A percentile compares a stretch with the other conserved stretches of the same genome.
These are phyloP conservation scores for Xylaria hypoxylon DNA, from an alignment of 2,329 filamentous ascomycete genomes.

Conservation along the genomic window DNA sequence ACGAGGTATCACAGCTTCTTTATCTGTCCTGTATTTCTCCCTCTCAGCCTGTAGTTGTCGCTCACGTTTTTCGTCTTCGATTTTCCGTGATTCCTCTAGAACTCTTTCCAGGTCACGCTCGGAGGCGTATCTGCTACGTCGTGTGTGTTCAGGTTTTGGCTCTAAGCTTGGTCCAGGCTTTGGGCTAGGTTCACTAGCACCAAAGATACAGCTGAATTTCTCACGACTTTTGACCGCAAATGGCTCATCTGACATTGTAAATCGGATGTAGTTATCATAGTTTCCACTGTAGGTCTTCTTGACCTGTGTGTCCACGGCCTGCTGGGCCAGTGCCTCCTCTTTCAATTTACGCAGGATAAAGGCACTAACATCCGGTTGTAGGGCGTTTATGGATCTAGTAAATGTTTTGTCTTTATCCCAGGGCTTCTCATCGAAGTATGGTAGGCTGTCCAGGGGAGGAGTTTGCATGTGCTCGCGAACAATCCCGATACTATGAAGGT, in stretches of 20 bases:
- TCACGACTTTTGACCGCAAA: slow-evolving; percentile 66
- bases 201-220: slow-evolving; percentile 60
- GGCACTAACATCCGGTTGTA: slow-evolving; percentile 55
- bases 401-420: slow-evolving; percentile 64
- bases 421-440: slow-evolving; percentile 58
- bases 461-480: slow-evolving; percentile 65
- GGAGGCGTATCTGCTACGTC: slow-evolving; percentile 70
- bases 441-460: slow-evolving; percentile 66
- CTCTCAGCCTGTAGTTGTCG: slow-evolving; percentile 73
- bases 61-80: slow-evolving; percentile 77
- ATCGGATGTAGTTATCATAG: slow-evolving; percentile 65
- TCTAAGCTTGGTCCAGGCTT: slow-evolving; percentile 61
- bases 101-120: slow-evolving; percentile 80
- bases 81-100: slow-evolving; percentile 76
- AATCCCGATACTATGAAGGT: slow-evolving; percentile 61
- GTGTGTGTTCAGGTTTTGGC: slow-evolving; percentile 64
- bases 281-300: slow-evolving; percentile 59
- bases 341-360: slow-evolving; percentile 62
- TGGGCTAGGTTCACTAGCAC: slow-evolving; percentile 52
- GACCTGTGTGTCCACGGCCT: slow-evolving; percentile 54
- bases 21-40: slow-evolving; percentile 76
- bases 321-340: slow-evolving; percentile 55
- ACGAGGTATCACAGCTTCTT: slow-evolving; percentile 79
- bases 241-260: slow-evolving; percentile 67
- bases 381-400: slow-evolving; percentile 55